A percentile compares a stretch with the other conserved stretches of the same genome.
Evolutionary conservation across 257 asterid genomes (phyloP).

Genomic region (Fraxinus cuspidata): DNA sequence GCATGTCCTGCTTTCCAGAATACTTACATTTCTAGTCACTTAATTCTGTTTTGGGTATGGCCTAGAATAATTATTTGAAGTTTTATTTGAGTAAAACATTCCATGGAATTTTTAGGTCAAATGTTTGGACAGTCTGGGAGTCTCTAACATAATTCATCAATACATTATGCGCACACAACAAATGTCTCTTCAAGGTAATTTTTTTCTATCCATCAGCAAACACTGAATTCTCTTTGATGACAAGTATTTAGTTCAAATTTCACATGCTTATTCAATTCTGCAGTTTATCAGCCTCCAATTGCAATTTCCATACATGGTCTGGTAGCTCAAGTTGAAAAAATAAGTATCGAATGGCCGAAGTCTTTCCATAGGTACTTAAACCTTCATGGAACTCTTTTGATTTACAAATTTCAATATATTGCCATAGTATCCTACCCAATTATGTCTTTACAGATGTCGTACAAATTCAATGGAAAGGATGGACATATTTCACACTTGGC

Average conservation of each 20-base stretch:
- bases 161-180: slow-evolving; percentile 80
- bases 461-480: slow-evolving; percentile 63
- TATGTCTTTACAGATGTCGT: slow-evolving; percentile 54
- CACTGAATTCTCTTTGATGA: slow-evolving; percentile 16
- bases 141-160: slow-evolving; percentile 68
- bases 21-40: neutral
- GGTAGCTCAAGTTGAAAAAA: slow-evolving; percentile 77
- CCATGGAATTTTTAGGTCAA: slow-evolving; percentile 49
- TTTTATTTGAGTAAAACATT: neutral
- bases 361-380: slow-evolving; percentile 74
- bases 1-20: slow-evolving; percentile 47
- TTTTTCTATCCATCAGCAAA: slow-evolving; percentile 25
- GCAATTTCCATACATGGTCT: slow-evolving; percentile 67
- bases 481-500: slow-evolving; percentile 81
- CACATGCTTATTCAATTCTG: slow-evolving; percentile 28
- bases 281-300: slow-evolving; percentile 90
- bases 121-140: slow-evolving; percentile 73
- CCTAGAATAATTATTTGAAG: slow-evolving; percentile 19
- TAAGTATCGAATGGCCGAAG: slow-evolving; percentile 91
- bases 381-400: slow-evolving; percentile 18
- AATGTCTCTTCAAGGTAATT: slow-evolving; percentile 81
- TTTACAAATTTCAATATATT: slow-evolving; percentile 2
- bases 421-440: slow-evolving; percentile 22
- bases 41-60: neutral
- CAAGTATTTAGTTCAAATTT: slow-evolving; percentile 22